Evolutionary conservation across 805 yeast species (phyloP), one percentile per base, ranked within the genome.

Genomic region (Millerozyma miso): DNA sequence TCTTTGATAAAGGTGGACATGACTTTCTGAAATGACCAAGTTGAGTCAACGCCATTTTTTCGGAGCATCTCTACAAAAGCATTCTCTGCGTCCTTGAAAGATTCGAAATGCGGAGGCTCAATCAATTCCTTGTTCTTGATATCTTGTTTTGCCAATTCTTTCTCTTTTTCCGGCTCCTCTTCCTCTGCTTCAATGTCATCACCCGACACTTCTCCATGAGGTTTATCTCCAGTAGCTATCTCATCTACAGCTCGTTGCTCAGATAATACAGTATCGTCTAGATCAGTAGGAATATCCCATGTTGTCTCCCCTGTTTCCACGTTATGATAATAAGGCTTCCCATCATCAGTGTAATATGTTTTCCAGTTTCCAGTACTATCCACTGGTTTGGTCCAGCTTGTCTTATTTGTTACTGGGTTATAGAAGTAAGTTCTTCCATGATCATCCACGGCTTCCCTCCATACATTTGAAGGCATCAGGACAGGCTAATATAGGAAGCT

Each of bases 381-480:
- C 14, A 62, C 76, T 0, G 97, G 97, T 49, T 80, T 79, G 19
- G 85, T 87, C 96, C 97, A 88, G 39, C 82, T 79, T 0, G 96
- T 80, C 49, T 80, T 79, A 38, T 79, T 76, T 0, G 91, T 83
- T 19, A 58, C 71, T 0, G 76, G 41, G 49, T 89, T 80, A 59
- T 80, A 87, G 62, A 84, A 89, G 63, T 89, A 90, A 1, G 69
- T 66, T 39, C 82, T 70, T 0, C 95, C 93, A 40, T 79, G 79
- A 10, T 76, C 78, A 51, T 84, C 87, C 32, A 67, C 67, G 10
- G 78, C 74, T 46, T 79, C 78, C 54, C 76, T 79, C 96, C 97
- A 89, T 6, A 23, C 29, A 23, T 10, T 23, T 23, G 29, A 23
- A 23, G 29, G 10, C 29, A 23, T 23, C 10, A 23, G 6, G 29